Conservation (phyloP, 2,329 filamentous ascomycete species). For the Pseudocercospora cruenta region DNA sequence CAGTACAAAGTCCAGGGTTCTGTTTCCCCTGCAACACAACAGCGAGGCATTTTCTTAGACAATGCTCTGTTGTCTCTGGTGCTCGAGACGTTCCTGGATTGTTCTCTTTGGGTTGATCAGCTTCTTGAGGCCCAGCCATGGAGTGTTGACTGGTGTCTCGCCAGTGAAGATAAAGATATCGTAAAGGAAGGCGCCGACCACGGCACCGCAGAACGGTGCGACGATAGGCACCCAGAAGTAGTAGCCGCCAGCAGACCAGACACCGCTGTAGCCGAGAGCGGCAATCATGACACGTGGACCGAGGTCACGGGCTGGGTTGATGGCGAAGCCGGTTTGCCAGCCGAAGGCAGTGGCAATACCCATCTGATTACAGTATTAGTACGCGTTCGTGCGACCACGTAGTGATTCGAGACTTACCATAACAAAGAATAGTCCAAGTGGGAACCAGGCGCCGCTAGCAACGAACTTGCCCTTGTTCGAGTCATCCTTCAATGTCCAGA, state of each 20-base stretch:
- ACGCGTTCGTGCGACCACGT: no score
- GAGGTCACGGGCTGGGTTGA: slow-evolving; percentile 73
- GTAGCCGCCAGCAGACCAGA: slow-evolving; percentile 66
- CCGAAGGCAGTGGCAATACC: slow-evolving; percentile 69
- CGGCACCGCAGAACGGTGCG: slow-evolving; percentile 64
- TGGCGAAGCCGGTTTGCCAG: slow-evolving; percentile 69
- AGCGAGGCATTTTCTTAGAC: slow-evolving; percentile 23
- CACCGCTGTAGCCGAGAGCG: slow-evolving; percentile 67
- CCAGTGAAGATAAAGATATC: slow-evolving; percentile 70
- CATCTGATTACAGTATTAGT: slow-evolving; percentile 45
- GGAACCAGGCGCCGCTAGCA: slow-evolving; percentile 53
- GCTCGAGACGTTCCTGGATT: slow-evolving; percentile 26
- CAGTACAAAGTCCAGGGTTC: neutral
- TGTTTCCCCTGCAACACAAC: neutral
- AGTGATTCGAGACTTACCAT: slow-evolving; percentile 51
- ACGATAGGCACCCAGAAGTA: slow-evolving; percentile 73
- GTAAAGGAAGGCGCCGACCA: slow-evolving; percentile 68
- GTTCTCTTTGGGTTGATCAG: slow-evolving; percentile 31
- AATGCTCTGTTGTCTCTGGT: slow-evolving; percentile 35
- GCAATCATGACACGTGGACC: slow-evolving; percentile 69
- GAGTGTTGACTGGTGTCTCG: slow-evolving; percentile 63
- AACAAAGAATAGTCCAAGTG: slow-evolving; percentile 66
- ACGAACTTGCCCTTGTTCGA: slow-evolving; percentile 43
- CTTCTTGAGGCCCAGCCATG: slow-evolving; percentile 46
- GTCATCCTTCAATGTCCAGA: slow-evolving; percentile 68